Evolutionary conservation across 2,329 filamentous ascomycete species (phyloP), one percentile per base, ranked within the genome.

Genomic region (Canariomyces notabilis): DNA sequence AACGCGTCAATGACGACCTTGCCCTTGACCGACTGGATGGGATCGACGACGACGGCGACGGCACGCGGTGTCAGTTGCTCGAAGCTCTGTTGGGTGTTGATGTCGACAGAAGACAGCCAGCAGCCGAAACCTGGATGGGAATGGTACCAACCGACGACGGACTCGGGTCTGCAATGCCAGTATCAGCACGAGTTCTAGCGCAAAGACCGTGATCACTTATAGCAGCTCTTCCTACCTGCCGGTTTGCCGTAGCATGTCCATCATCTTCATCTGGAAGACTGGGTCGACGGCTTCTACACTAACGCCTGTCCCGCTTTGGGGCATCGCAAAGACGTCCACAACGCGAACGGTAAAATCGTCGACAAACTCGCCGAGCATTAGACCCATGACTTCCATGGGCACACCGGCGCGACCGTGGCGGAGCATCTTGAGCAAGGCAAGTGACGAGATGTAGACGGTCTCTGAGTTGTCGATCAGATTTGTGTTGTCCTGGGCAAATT

Each of bases 241-340:
- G 48, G 93, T 98, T 76, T 98, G 93, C 63, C 87, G 80, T 66
- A 98, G 75, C 93, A 98, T 97, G 67, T 98, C 93, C 93, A 98
- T 98, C 93, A 98, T 98, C 78, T 96, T 98, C 62, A 89, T 96
- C 74, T 98, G 93, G 69, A 98, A 98, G 26, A 98, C 93, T 8
- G 90, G 89, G 66, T 98, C 93, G 54, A 98, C 93, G 42, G 93
- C 94, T 71, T 98, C 93, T 61, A 98, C 93, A 69, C 89, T 95
- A 59, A 98, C 93, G 58, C 93, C 93, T 1, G 93, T 98, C 71
- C 93, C 93, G 59, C 90, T 96, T 67, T 98, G 93, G 16, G 93
- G 93, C 93, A 98, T 98, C 50, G 93, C 93, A 69, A 98, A 98
- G 21, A 98, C 93, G 69, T 98, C 93, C 57, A 97, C 91, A 12